Percentiles rank a stretch among this genome's conserved stretches.
Conservation (phyloP, 2,329 filamentous ascomycete species). For the Stylonectria norvegica region DNA sequence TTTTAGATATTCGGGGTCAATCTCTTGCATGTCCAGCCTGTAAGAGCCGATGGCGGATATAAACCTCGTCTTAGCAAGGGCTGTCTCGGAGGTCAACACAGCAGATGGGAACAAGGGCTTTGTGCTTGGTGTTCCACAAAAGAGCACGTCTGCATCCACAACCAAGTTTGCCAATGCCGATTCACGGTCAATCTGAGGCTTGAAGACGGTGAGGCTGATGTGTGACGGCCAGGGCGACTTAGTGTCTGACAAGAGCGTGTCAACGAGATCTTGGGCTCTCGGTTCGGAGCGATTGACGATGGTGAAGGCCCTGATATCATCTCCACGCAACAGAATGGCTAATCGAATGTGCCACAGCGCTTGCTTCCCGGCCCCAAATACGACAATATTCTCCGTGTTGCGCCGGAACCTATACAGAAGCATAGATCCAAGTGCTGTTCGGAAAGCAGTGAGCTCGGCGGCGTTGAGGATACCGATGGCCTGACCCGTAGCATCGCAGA, state of each 20-base stretch:
- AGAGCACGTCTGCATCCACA: slow-evolving; percentile 26
- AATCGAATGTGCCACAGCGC: slow-evolving; percentile 71
- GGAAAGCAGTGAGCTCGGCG: slow-evolving; percentile 65
- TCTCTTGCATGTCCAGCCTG: slow-evolving; percentile 31
- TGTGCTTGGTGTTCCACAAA: slow-evolving; percentile 32
- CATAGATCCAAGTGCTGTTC: slow-evolving; percentile 62
- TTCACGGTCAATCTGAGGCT: slow-evolving; percentile 8
- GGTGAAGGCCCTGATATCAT: slow-evolving; percentile 27
- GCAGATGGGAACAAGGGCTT: slow-evolving; percentile 26
- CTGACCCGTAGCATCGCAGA: slow-evolving; percentile 55
- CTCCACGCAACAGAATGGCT: slow-evolving; percentile 50
- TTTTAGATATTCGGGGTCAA: slow-evolving; percentile 29
- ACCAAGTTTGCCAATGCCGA: slow-evolving; percentile 17
- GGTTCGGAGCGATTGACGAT: slow-evolving; percentile 32
- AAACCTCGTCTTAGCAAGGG: slow-evolving; percentile 24
- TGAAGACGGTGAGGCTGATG: slow-evolving; percentile 14
- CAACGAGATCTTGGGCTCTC: slow-evolving; percentile 20
- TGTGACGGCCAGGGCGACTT: slow-evolving; percentile 14
- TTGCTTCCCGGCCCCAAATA: slow-evolving; percentile 69
- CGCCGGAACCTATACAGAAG: slow-evolving; percentile 47
- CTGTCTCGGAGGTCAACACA: slow-evolving; percentile 19
- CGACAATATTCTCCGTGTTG: slow-evolving; percentile 47
- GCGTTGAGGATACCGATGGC: slow-evolving; percentile 63
- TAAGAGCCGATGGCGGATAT: slow-evolving; percentile 32
- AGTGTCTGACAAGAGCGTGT: slow-evolving; percentile 11